These are phyloP conservation scores for Chionographis japonica DNA, from an alignment of 106 monocot species.

Conservation along the genomic window DNA sequence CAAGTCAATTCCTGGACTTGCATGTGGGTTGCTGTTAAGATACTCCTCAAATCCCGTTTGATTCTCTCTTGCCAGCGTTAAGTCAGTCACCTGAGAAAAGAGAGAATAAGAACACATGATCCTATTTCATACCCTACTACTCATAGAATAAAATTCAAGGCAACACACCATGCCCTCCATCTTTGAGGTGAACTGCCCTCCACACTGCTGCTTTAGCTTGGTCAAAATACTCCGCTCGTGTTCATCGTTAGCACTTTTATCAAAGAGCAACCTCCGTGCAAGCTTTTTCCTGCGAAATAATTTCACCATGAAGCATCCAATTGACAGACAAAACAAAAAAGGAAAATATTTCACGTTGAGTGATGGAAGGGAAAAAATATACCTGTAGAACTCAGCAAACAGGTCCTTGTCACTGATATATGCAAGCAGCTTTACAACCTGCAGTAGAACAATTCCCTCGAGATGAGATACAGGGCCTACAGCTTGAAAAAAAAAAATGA, in stretches of 20 bases:
- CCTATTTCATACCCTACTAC: neutral
- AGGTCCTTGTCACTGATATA: conserved; percentile 66
- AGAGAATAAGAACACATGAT: neutral
- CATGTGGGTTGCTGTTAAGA: conserved; percentile 47
- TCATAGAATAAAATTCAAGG: neutral
- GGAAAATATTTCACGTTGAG: neutral
- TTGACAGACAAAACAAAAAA: neutral
- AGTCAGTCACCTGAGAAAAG: conserved; percentile 71
- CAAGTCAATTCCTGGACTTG: conserved; percentile 83
- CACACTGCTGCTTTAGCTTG: conserved; percentile 78
- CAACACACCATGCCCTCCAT: conserved; percentile 80
- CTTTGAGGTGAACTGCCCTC: conserved; percentile 84
- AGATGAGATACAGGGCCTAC: neutral
- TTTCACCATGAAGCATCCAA: neutral
- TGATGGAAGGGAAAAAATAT: neutral
- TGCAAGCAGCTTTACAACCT: conserved; percentile 61
- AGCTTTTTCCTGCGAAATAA: conserved; percentile 61
- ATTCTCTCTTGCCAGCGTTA: conserved; percentile 90
- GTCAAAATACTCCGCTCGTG: conserved; percentile 77
- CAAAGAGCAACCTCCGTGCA: conserved; percentile 66
- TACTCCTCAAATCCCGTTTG: conserved; percentile 91
- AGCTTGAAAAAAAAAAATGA: neutral
- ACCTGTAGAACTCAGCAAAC: conserved; percentile 72
- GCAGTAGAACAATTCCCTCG: neutral
- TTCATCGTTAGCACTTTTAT: conserved; percentile 77